phyloP scores from a whole-genome alignment of 1,284 basidiomycete species.

The Tilletiaria anomala region DNA sequence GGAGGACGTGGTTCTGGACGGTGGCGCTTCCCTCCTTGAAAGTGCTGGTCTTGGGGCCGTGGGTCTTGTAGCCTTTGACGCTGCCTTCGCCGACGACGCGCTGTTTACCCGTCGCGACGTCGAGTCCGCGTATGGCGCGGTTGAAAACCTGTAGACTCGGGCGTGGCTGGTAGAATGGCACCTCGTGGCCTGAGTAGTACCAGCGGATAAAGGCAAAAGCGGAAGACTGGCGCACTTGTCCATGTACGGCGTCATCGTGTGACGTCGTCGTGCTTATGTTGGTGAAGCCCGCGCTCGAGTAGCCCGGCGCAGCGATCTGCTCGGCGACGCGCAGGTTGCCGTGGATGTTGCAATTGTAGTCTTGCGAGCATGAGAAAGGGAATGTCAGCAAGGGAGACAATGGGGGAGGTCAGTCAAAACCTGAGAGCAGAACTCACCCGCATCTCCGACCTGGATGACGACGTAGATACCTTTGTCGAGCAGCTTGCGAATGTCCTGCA shows the following conservation, averaged over 20 bases:
- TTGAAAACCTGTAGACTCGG: slow-evolving; percentile 15
- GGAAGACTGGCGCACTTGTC: slow-evolving; percentile 18
- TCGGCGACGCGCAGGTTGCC: slow-evolving; percentile 15
- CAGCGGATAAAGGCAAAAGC: slow-evolving; percentile 17
- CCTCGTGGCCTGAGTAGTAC: slow-evolving; percentile 22
- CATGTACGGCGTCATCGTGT: slow-evolving; percentile 9
- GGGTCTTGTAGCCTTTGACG: slow-evolving; percentile 7
- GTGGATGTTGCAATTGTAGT: slow-evolving; percentile 25
- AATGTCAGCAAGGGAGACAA: too few relatives aligned
- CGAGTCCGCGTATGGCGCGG: slow-evolving; percentile 10
- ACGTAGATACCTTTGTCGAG: slow-evolving; percentile 15
- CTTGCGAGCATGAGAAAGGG: too few relatives aligned
- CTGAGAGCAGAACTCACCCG: too few relatives aligned
- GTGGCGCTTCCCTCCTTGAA: slow-evolving; percentile 14
- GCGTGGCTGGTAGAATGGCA: slow-evolving; percentile 22
- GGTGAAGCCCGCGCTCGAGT: slow-evolving; percentile 11
- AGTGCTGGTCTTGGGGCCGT: slow-evolving; percentile 8
- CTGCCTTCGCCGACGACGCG: background rate
- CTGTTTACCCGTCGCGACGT: slow-evolving; percentile 13
- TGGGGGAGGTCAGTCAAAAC: too few relatives aligned
- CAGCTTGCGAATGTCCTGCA: slow-evolving; percentile 12
- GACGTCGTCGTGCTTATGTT: slow-evolving; percentile 8
- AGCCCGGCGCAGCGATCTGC: slow-evolving; percentile 10
- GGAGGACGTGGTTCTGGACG: slow-evolving; percentile 9
- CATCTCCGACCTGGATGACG: slow-evolving; percentile 18